A percentile compares a stretch with the other conserved stretches of the same genome.
Conservation (phyloP, 1,139 yeast species). For the Lodderomyces orthopsilosis region DNA sequence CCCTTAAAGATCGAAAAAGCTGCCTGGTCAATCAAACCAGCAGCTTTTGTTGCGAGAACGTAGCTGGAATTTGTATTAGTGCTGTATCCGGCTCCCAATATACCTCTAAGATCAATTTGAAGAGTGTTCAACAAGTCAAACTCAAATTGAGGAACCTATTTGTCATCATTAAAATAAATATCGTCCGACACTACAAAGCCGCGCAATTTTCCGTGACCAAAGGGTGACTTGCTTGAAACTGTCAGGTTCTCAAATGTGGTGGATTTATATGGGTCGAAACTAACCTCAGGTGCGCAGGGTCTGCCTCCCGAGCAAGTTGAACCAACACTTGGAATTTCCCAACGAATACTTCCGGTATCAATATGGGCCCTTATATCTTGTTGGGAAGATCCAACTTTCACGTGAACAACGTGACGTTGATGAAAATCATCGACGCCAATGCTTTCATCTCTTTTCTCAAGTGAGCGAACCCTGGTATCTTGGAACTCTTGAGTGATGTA, state of each 20-base stretch:
- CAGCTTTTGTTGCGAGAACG: not conserved
- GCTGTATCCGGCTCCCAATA: not conserved
- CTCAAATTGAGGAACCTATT: not conserved
- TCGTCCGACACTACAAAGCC: not conserved
- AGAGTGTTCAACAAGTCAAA: not conserved
- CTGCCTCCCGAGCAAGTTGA: not conserved
- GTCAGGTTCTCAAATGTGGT: not conserved
- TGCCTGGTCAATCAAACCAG: slow-evolving; percentile 46
- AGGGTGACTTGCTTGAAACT: not conserved
- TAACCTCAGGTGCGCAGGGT: not conserved
- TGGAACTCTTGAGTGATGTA: not conserved
- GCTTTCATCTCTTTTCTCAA: not conserved
- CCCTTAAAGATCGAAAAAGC: slow-evolving; percentile 36
- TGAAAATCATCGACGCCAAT: not conserved
- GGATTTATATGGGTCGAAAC: not conserved
- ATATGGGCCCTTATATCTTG: not conserved
- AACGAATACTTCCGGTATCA: not conserved
- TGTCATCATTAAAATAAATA: not conserved
- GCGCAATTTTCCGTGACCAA: not conserved
- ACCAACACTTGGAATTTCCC: not conserved
- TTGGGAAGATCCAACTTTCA: not conserved
- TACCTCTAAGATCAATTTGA: not conserved
- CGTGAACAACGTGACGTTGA: not conserved
- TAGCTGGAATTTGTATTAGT: not conserved
- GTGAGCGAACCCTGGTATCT: not conserved